Evolutionary conservation across 129 eudicot species (phyloP).

Genomic region (Saussurea involucrata): DNA sequence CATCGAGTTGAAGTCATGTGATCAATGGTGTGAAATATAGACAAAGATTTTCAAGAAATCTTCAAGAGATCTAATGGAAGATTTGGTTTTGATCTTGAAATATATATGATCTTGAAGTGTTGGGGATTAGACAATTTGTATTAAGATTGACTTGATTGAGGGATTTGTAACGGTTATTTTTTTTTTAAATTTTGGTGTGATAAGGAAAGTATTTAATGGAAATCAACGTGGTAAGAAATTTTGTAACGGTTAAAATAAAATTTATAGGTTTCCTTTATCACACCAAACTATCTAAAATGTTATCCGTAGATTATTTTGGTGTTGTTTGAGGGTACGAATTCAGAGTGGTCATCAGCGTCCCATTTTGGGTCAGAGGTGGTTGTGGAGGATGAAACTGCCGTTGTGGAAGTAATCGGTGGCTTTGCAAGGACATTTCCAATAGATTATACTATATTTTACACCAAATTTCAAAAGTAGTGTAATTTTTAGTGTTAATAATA

Average conservation of each 20-base stretch:
- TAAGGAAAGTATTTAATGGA: conserved; percentile 13
- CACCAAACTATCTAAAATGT: not conserved
- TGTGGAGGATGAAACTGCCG: not conserved
- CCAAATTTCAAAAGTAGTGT: too few species aligned
- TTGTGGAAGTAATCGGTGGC: too few species aligned
- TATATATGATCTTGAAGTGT: not conserved
- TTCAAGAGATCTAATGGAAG: conserved; percentile 18
- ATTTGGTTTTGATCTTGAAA: conserved; percentile 2
- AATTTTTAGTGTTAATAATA: too few species aligned
- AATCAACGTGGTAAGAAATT: conserved; percentile 15
- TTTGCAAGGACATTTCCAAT: too few species aligned
- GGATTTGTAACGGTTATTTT: conserved; percentile 22
- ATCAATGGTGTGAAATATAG: not conserved
- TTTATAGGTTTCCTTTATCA: not conserved
- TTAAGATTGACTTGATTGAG: not conserved
- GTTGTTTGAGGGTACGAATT: too few species aligned
- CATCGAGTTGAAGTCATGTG: conserved; percentile 30
- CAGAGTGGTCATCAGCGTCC: too few species aligned
- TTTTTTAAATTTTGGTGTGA: not conserved
- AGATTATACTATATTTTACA: too few species aligned
- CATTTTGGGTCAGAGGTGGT: too few species aligned
- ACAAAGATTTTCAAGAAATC: not conserved
- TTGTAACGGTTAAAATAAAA: not conserved
- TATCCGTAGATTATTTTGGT: not conserved
- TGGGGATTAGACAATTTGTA: not conserved